These are phyloP conservation scores for Acanthamoeba rhysodes DNA, from an alignment of 208 protist species.

Conservation along the genomic window DNA sequence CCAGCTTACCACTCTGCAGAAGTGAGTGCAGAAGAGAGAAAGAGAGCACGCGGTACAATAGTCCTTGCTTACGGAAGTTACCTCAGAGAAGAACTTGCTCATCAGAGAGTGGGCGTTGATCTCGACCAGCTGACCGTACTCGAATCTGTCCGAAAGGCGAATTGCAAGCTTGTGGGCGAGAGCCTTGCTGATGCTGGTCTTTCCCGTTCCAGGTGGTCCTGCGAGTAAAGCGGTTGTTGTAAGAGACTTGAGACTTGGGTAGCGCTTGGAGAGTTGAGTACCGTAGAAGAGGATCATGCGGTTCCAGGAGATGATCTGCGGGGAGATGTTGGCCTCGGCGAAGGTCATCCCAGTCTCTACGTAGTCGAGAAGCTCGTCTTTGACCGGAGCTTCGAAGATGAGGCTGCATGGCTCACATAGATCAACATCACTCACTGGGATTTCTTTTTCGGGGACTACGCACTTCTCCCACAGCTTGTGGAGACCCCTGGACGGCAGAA, in stretches of 20 bases:
- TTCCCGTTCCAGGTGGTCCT: slow-evolving; percentile 95
- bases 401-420: not conserved
- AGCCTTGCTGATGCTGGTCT: slow-evolving; percentile 89
- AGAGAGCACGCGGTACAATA: too few species aligned
- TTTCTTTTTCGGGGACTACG: too few species aligned
- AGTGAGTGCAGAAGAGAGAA: not conserved
- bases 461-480: not conserved
- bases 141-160: slow-evolving; percentile 73
- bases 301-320: slow-evolving; percentile 91
- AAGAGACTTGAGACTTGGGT: not conserved
- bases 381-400: slow-evolving; percentile 2
- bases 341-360: slow-evolving; percentile 94
- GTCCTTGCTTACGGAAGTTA: not conserved
- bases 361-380: slow-evolving; percentile 91
- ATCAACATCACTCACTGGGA: too few species aligned
- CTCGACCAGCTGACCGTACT: slow-evolving; percentile 92
- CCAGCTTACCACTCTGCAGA: slow-evolving; percentile 97
- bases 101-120: slow-evolving; percentile 96
- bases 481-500: not conserved
- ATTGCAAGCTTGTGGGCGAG: slow-evolving; percentile 93
- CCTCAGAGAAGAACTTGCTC: slow-evolving; percentile 96
- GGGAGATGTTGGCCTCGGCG: slow-evolving; percentile 91
- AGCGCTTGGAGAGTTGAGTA: slow-evolving; percentile 70
- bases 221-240: slow-evolving; percentile 87
- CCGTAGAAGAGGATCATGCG: slow-evolving; percentile 85